Base-by-base conservation (phyloP, 1,139 yeast genomes). In the Dujonia santamariae region DNA sequence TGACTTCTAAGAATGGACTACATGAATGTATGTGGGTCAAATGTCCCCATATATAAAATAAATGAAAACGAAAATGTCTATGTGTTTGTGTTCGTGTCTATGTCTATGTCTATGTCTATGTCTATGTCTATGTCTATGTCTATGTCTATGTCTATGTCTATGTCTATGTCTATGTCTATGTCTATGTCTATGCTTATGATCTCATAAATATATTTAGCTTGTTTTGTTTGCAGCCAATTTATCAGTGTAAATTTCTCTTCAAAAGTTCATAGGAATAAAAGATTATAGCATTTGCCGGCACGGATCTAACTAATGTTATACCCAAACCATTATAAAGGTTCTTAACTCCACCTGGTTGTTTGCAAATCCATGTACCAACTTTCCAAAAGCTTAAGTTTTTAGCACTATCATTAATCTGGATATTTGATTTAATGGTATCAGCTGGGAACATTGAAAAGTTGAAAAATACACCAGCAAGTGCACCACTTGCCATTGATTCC, bases 261-360 rank as follows among this genome's bases (percentile, higher is more conserved):
- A 86, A 56, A 24, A 75, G 61, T 53, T 88, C 96, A 52, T 88
- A 87, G 11, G 82, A 69, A 47, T 83, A 78, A 59, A 90, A 90
- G 28, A 90, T 86, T 21, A 83, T 69, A 3, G 97, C 96, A 48
- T 87, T 86, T 2, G 96, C 88, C 0, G 97, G 97, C 1, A 86
- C 76, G 0, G 96, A 88, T 49, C 96, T 74, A 4, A 78, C 49
- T 41, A 87, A 59, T 0, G 97, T 88, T 37, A 90, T 81, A 0
- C 94, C 87, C 40, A 92, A 67, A 1, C 98, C 97, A 43, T 85
- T 76, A 51, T 90, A 90, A 38, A 90, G 75, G 7, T 85, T 88
- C 16, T 63, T 48, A 3, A 87, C 35, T 0, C 92, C 92, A 3
- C 69, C 84, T 67, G 37, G 63, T 25, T 55, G 51, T 18, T 50